Base-by-base conservation (phyloP, 2,329 filamentous ascomycete genomes). In the Calonectria pseudoreteaudii region DNA sequence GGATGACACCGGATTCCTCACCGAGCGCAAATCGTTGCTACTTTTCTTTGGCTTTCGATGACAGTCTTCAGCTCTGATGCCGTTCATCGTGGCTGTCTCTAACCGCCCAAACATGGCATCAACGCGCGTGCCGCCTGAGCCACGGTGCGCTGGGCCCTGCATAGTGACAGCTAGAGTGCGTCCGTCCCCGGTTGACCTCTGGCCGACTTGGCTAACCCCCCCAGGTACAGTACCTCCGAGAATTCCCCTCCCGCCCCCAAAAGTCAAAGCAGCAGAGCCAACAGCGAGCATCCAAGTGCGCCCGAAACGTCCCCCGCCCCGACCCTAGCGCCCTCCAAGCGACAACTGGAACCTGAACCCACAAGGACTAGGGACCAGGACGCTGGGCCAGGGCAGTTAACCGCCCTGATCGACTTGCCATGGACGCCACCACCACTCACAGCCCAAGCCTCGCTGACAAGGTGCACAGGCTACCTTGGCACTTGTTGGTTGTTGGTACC, bases 241-340 rank as follows among this genome's bases (percentile, higher is more conserved):
- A n/a, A 50, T 44, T 56, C 31, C 66, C 36, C 53, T 69, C 53
- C 47, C 53, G 41, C 56, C 53, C 66, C 67, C 49, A 38, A 69
- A 50, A 66, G 68, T 49, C 68, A 56, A 66, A 65, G 50, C 38
- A 28, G 44, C 52, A 44, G 49, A 60, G 50, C 71, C 71, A 66
- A 66, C 71, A 60, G 41, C 49, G 41, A 72, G 41, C 50, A 30
- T 72, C 71, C 66, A 68, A 52, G 66, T 66, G 71, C 70, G 41
- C 70, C 73, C 68, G 67, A 70, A 72, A 70, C 60, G 62, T 50
- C 62, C 66, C 65, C 74, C 72, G 58, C 68, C 70, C 70, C 77
- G 75, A 53, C 67, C 71, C 69, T 73, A 73, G 69, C 72, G 72
- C 71, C 50, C 73, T 58, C 66, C 66, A 73, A 69, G 36, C 60